Conservation (phyloP, 768 basidiomycete species). For the Clathrus columnatus region DNA sequence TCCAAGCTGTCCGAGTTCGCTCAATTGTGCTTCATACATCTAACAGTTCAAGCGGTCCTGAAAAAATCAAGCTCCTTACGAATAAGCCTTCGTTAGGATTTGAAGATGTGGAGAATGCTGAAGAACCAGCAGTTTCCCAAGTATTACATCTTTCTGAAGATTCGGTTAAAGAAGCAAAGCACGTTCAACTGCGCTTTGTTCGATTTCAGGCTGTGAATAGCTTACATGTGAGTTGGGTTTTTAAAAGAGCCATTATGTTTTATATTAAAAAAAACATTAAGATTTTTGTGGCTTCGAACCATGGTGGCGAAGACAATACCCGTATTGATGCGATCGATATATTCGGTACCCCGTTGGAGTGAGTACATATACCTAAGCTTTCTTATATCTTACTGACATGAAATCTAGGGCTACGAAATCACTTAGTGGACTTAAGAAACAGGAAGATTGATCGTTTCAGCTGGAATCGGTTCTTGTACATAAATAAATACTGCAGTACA, state of each 20-base stretch:
- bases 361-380: constrained; percentile 20
- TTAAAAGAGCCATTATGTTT: neutral
- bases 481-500: no score
- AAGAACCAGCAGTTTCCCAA: constrained; percentile 46
- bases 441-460: constrained; percentile 8
- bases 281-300: constrained; percentile 65
- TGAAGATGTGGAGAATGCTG: constrained; percentile 50
- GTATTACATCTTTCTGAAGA: constrained; percentile 43
- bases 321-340: constrained; percentile 62
- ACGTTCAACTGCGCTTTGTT: constrained; percentile 50
- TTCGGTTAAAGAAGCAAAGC: constrained; percentile 39
- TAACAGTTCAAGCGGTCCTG: constrained; percentile 40
- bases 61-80: constrained; percentile 49
- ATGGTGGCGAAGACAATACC: constrained; percentile 54
- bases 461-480: neutral
- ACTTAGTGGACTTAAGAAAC: constrained; percentile 26
- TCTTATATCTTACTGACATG: neutral
- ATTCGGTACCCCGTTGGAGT: constrained; percentile 52
- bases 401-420: constrained; percentile 28
- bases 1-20: constrained; percentile 56
- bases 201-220: constrained; percentile 62
- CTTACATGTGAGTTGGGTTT: constrained; percentile 44
- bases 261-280: constrained; percentile 18
- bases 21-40: constrained; percentile 44
- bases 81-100: constrained; percentile 58